Conservation (phyloP, 192 early-diverging fungal genomes). For the Rhizophagus sp. region DNA sequence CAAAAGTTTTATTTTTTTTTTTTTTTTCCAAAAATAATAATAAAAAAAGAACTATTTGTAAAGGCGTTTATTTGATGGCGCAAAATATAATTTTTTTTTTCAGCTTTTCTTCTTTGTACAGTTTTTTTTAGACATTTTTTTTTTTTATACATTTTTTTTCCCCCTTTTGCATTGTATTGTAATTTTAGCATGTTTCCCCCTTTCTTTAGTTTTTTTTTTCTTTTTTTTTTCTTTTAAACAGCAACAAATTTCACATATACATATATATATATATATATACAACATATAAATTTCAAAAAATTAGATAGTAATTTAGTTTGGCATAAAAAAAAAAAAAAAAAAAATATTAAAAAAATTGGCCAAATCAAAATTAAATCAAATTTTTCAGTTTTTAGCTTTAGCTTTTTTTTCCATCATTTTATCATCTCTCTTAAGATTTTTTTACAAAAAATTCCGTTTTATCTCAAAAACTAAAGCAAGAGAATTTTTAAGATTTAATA, state of each 20-base stretch:
- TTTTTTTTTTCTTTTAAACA: background rate
- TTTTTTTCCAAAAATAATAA: background rate
- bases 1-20: background rate
- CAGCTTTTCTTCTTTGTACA: constrained; percentile 4
- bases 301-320: background rate
- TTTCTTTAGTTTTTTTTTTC: background rate
- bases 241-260: too few relatives aligned
- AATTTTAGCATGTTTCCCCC: constrained; percentile 17
- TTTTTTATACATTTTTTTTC: background rate
- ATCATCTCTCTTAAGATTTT: background rate
- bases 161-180: constrained; percentile 18
- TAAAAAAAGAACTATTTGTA: constrained; percentile 6
- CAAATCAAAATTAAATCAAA: background rate
- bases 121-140: constrained; percentile 17
- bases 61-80: constrained; percentile 23
- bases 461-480: too few relatives aligned
- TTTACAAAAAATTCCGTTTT: background rate
- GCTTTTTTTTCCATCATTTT: background rate
- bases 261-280: background rate
- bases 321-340: background rate
- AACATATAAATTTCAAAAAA: background rate
- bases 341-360: background rate
- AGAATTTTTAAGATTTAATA: too few relatives aligned
- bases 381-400: background rate
- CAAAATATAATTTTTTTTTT: background rate